A percentile compares a stretch with the other conserved stretches of the same genome.
These are phyloP conservation scores for Colletotrichum euphorbiae DNA, from an alignment of 2,329 filamentous ascomycete species.

Conservation along the genomic window DNA sequence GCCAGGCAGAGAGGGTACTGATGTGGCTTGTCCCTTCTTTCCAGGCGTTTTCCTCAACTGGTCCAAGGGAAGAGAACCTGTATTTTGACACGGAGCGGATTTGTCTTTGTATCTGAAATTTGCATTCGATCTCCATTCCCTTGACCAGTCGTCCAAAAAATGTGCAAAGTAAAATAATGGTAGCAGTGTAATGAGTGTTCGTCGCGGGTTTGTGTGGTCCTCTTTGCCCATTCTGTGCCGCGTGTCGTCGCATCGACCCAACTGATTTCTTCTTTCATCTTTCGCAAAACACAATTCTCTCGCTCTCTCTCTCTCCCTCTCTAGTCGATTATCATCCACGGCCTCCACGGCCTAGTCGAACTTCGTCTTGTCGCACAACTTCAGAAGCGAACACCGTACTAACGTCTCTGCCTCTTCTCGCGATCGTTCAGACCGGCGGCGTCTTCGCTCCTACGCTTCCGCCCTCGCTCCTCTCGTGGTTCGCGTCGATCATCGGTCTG, in stretches of 20 bases:
- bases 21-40: too few relatives aligned
- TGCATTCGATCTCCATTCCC: constrained; percentile 15
- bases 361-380: background rate
- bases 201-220: constrained; percentile 13
- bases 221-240: constrained; percentile 31
- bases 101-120: constrained; percentile 36
- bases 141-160: constrained; percentile 27
- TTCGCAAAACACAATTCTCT: background rate
- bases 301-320: constrained; percentile 8
- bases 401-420: constrained; percentile 67
- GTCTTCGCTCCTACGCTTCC: constrained; percentile 63
- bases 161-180: constrained; percentile 22
- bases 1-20: too few relatives aligned
- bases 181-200: constrained; percentile 34
- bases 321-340: constrained; percentile 14
- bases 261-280: constrained; percentile 9
- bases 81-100: constrained; percentile 33
- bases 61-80: constrained; percentile 3
- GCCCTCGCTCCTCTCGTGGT: constrained; percentile 52
- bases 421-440: constrained; percentile 57
- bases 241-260: constrained; percentile 28
- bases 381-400: constrained; percentile 42
- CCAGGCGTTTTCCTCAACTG: too few relatives aligned
- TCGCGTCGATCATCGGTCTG: constrained; percentile 48
- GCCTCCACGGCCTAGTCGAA: background rate